Conservation (phyloP, 2,329 filamentous ascomycete species). For the Fusarium miscanthi region DNA sequence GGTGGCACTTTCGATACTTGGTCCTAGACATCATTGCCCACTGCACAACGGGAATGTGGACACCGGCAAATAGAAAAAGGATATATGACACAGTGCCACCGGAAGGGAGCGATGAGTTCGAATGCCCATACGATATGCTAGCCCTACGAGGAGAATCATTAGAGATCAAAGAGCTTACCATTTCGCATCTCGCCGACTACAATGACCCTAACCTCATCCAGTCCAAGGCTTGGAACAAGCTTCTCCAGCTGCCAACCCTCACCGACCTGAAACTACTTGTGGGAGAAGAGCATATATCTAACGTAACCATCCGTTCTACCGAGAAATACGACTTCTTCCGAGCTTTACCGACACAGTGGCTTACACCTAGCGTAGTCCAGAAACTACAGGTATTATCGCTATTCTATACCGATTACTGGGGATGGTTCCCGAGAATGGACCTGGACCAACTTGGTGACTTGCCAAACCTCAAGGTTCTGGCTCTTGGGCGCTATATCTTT, state of each 20-base stretch:
- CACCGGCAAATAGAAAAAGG: not conserved
- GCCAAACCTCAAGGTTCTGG: constrained; percentile 52
- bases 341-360: constrained; percentile 23
- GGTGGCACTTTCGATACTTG: not conserved
- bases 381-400: constrained; percentile 51
- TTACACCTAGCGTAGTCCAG: constrained; percentile 14
- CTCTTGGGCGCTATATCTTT: constrained; percentile 55
- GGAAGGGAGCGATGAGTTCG: not conserved
- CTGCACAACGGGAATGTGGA: not conserved
- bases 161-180: not conserved
- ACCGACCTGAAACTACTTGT: not conserved
- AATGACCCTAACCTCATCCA: not conserved
- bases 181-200: constrained; percentile 3
- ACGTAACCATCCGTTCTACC: too few relatives aligned
- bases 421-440: constrained; percentile 52
- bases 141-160: not conserved
- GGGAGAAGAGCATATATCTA: too few relatives aligned
- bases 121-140: accelerated
- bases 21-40: not conserved
- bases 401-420: constrained; percentile 50
- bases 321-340: constrained; percentile 19
- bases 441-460: constrained; percentile 43
- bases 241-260: not conserved
- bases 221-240: not conserved
- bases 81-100: not conserved